Evolutionary conservation across 208 protist species (phyloP), one percentile per base, ranked within the genome.

Genomic region (Trypanosoma cruzi): DNA sequence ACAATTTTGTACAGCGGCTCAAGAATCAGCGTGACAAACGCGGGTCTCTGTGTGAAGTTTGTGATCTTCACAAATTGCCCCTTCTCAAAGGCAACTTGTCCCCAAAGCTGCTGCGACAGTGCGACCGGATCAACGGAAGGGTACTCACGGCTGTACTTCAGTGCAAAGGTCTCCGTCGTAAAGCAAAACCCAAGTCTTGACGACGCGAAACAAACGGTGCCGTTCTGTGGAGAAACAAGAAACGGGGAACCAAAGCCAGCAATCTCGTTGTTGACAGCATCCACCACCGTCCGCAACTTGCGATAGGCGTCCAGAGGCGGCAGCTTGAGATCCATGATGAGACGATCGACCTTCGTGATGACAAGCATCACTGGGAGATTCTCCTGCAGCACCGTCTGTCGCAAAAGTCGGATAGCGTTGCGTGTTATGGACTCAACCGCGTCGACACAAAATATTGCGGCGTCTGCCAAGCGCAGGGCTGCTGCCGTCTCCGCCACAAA

Each of bases 1-100:
- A 96, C 88, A 50, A 99, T 93, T 74, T 99, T 99, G 84, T 99
- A 99, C 14, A 99, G 70, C 0, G 99, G 99, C 69, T 99, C 95
- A 3, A 99, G 79, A 49, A 99, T 86, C 64, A 99, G 99, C 31
- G 97, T 75, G 18, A 99, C 97, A 85, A 99, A 99, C n/a, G 97
- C 95, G 44, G 97, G 86, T 31, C 64, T 62, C 62, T 92, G 87
- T 7, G 70, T 71, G 29, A 87, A 79, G 54, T 71, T 89, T 7
- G 68, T 84, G 44, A 96, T 87, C 29, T 73, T 71, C 32, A 76
- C 70, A 68, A 95, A 95, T 5, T 52, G 49, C 14, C 84, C 81
- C 34, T 73, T 74, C 52, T 98, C 71, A 73, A 95, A 98, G 46
- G 92, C 98, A 14, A 98, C 63, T 67, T 99, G 97, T 32, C 99